Percentiles rank a stretch among this genome's conserved stretches.
phyloP scores from a whole-genome alignment of 805 yeast genomes.

The Candida maesae region DNA sequence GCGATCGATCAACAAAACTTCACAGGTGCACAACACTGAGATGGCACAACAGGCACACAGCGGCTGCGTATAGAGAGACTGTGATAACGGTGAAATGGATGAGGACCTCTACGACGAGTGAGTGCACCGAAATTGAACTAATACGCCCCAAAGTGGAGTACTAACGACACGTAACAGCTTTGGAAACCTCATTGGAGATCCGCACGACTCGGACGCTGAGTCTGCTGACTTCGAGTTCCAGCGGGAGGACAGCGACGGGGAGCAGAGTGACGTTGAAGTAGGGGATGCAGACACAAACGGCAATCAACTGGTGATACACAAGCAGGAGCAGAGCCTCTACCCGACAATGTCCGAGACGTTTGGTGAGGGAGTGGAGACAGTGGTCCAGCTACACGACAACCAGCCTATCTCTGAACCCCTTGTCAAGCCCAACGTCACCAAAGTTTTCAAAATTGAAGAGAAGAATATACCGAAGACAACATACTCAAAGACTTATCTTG shows the following conservation, averaged over 20 bases:
- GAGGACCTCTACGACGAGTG: slow-evolving; percentile 75
- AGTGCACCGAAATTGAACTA: slow-evolving; percentile 13
- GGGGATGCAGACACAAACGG: slow-evolving; percentile 16
- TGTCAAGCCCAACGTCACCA: slow-evolving; percentile 46
- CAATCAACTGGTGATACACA: slow-evolving; percentile 31
- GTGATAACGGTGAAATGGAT: slow-evolving; percentile 37
- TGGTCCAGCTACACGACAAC: slow-evolving; percentile 50
- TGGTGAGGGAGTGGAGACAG: slow-evolving; percentile 63
- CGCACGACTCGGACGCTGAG: slow-evolving; percentile 45
- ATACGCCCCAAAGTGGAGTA: background rate
- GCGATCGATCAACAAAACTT: slow-evolving; percentile 2
- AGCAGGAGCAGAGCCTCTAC: slow-evolving; percentile 43
- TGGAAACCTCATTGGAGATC: slow-evolving; percentile 62
- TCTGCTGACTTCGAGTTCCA: slow-evolving; percentile 22
- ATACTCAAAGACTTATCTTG: slow-evolving; percentile 63
- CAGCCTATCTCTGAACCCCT: slow-evolving; percentile 61
- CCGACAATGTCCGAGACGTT: slow-evolving; percentile 43
- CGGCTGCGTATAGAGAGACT: no score
- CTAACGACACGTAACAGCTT: slow-evolving; percentile 32
- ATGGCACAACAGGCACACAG: background rate
- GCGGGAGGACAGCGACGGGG: slow-evolving; percentile 26
- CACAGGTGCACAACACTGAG: background rate
- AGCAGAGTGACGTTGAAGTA: slow-evolving; percentile 6
- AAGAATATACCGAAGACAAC: slow-evolving; percentile 51
- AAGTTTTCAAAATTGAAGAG: slow-evolving; percentile 47